Evolutionary conservation across 2,329 filamentous ascomycete genomes (phyloP).

Genomic region (Ophiobolus disseminans): DNA sequence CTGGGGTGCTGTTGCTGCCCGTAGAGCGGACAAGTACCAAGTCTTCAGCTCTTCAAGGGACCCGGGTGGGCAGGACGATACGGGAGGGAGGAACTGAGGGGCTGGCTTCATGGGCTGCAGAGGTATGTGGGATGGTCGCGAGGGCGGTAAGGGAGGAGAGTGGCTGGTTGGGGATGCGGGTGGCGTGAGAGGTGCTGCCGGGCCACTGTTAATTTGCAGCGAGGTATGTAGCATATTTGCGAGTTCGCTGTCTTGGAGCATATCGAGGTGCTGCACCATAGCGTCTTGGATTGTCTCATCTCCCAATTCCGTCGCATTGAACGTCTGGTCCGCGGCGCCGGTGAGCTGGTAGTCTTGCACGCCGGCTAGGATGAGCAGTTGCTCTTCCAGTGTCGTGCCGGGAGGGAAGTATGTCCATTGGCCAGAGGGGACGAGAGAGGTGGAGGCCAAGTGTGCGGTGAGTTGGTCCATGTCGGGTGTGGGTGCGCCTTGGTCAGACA

Average conservation of each 20-base stretch:
- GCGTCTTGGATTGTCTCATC: background rate
- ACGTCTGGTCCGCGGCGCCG: background rate
- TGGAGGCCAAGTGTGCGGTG: background rate
- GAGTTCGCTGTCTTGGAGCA: background rate
- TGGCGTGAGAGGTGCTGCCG: background rate
- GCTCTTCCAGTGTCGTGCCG: background rate
- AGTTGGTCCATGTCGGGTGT: background rate
- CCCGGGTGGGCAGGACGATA: background rate
- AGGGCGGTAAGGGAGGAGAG: background rate
- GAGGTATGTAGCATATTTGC: background rate
- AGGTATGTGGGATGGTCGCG: background rate
- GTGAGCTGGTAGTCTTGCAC: background rate
- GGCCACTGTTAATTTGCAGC: background rate
- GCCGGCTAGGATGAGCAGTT: slow-evolving; percentile 1
- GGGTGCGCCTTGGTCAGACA: no score
- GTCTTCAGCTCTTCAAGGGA: background rate
- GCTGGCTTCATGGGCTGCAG: background rate
- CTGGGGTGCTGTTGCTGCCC: background rate
- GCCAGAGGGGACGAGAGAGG: background rate
- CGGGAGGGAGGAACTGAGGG: background rate
- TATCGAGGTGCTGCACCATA: background rate
- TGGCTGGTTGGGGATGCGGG: background rate
- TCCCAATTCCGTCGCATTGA: background rate
- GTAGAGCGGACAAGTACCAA: background rate
- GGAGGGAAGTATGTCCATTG: background rate